Evolutionary conservation across 495 filamentous ascomycete genomes (phyloP), one percentile per base, ranked within the genome.

Genomic region (Neurospora intermedia): DNA sequence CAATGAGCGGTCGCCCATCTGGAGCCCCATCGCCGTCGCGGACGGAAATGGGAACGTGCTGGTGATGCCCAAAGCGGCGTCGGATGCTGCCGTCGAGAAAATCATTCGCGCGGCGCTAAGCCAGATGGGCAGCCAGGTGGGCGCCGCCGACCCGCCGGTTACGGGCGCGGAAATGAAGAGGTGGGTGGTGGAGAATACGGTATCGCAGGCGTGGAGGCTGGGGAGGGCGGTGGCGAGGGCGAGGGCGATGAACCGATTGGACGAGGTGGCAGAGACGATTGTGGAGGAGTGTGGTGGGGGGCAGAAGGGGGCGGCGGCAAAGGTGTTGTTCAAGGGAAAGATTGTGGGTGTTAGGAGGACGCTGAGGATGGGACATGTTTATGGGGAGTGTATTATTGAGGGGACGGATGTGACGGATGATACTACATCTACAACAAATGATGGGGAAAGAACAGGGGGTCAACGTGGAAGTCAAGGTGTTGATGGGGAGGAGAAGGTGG

Each of bases 241-340:
- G n/a, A 80, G 84, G 45, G 79, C 79, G 45, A 75, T 77, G 0
- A 88, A 88, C 54, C 82, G 80, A 15, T 78, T 87, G 6, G 84
- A 84, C 43, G 83, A 75, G 1, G 84, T 88, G 10, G 87, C 86
- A 0, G 86, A 89, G 75, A 81, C 83, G 0, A 89, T 90, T 69
- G 82, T 90, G 11, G 82, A 86, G 9, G 86, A 88, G 75, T 86
- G 86, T 59, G 88, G 39, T 39, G 39, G 39, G 15, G 48, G 20
- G 5, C 0, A 15, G 48, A 39, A 39, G 15, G 20, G 3, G 3
- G 54, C 2, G 6, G 54, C 54, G 27, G 54, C 54, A 13, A 84
- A 81, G 71, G 84, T 91, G 20, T 77, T 91, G 6, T 90, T 86
- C 75, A 84, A 86, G 72, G 89, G 89, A 11, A 91, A 91, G 78